These are phyloP conservation scores for Curvularia sp. DNA, from an alignment of 2,329 filamentous ascomycete genomes.

Conservation along the genomic window DNA sequence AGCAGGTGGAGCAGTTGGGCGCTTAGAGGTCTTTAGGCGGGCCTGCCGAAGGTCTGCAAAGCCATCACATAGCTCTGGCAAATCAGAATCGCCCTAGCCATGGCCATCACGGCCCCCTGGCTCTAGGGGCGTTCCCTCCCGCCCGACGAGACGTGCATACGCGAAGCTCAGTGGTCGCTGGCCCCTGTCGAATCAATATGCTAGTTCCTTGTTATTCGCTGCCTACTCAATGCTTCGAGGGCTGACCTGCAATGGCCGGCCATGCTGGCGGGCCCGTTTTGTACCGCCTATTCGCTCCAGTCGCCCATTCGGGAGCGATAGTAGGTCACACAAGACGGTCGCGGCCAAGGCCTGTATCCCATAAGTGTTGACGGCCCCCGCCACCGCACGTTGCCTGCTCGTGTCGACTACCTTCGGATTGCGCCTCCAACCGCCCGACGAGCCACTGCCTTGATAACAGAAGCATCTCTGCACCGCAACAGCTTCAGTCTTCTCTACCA, in stretches of 20 bases:
- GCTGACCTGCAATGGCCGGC: conserved; percentile 37
- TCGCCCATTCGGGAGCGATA: conserved; percentile 22
- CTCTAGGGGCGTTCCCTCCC: conserved; percentile 35
- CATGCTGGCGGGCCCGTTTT: conserved; percentile 29
- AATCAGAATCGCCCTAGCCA: conserved; percentile 26
- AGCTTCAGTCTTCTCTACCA: not conserved
- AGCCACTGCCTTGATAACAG: not conserved
- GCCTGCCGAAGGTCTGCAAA: conserved; percentile 26
- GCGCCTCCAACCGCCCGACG: not conserved
- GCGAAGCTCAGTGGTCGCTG: conserved; percentile 39
- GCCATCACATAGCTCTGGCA: conserved; percentile 35
- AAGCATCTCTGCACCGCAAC: not conserved
- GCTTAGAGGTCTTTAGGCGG: conserved; percentile 37
- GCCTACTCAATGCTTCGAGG: conserved; percentile 29
- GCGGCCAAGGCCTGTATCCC: conserved; percentile 23
- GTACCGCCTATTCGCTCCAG: conserved; percentile 26
- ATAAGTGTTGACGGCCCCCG: conserved; percentile 38
- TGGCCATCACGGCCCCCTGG: conserved; percentile 26
- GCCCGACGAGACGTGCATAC: conserved; percentile 30
- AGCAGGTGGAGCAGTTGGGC: conserved; percentile 34
- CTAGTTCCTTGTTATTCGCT: conserved; percentile 35
- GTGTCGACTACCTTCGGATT: conserved; percentile 22
- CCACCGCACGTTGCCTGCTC: conserved; percentile 34
- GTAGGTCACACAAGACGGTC: conserved; percentile 30
- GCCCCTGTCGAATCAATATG: conserved; percentile 43